phyloP scores from a whole-genome alignment of 495 filamentous ascomycete species.

The Podospora sp. region DNA sequence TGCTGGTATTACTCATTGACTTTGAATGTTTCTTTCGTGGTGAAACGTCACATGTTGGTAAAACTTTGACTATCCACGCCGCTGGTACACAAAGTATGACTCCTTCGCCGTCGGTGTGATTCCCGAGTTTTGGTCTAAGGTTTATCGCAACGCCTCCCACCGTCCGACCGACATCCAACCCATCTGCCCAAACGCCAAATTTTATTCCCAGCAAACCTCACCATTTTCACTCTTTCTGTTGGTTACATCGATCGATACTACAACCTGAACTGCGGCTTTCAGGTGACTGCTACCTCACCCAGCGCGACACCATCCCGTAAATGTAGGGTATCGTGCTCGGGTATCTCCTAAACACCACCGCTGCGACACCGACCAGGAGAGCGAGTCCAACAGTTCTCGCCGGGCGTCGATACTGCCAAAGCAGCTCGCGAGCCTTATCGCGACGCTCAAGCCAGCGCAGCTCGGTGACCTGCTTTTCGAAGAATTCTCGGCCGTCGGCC shows the following conservation, averaged over 20 bases:
- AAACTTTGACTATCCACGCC: too few relatives aligned
- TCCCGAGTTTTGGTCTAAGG: not conserved
- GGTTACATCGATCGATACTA: too few relatives aligned
- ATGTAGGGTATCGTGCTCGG: conserved; percentile 31
- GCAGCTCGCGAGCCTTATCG: conserved; percentile 51
- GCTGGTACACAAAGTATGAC: not conserved
- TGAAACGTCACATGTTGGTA: not conserved
- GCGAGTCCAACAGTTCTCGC: conserved; percentile 62
- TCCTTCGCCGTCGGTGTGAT: not conserved
- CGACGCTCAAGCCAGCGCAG: conserved; percentile 63
- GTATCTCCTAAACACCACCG: conserved; percentile 43
- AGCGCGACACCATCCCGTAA: conserved; percentile 22
- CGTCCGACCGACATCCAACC: not conserved
- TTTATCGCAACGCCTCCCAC: not conserved
- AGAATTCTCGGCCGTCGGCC: conserved; percentile 63
- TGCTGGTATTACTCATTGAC: not conserved
- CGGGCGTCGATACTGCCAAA: conserved; percentile 64
- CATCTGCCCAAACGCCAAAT: not conserved
- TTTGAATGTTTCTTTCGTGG: not conserved
- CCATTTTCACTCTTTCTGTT: not conserved
- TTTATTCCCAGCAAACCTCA: not conserved
- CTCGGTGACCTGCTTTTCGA: conserved; percentile 69
- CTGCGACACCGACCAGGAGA: conserved; percentile 61
- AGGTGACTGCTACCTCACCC: conserved; percentile 14
- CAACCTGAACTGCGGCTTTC: not conserved